phyloP scores from a whole-genome alignment of 164 flowering plant species.

The Echeveria elegans region DNA sequence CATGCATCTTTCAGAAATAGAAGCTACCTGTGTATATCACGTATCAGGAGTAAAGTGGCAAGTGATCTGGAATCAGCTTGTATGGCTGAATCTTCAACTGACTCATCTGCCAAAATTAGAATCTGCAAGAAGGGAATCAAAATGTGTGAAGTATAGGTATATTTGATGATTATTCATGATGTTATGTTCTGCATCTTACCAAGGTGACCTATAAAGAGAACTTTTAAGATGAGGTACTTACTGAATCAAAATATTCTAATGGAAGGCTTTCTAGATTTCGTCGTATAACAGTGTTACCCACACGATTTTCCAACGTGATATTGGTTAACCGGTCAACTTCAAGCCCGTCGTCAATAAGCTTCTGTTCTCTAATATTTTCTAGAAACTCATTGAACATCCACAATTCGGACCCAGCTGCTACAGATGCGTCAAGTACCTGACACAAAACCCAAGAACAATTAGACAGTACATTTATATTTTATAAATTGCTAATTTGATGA shows the following conservation, averaged over 20 bases:
- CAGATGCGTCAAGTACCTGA: conserved; percentile 74
- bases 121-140: conserved; percentile 34
- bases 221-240: conserved; percentile 21
- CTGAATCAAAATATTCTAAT: conserved; percentile 72
- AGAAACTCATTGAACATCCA: conserved; percentile 88
- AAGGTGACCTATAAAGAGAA: background rate
- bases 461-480: background rate
- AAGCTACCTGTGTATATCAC: conserved; percentile 59
- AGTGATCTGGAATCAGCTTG: conserved; percentile 93
- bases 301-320: conserved; percentile 54
- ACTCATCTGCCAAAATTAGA: conserved; percentile 78
- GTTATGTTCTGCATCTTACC: background rate
- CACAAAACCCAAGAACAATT: conserved; percentile 9
- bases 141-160: background rate
- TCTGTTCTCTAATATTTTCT: conserved; percentile 59
- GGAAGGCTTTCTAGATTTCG: conserved; percentile 84
- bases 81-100: conserved; percentile 82
- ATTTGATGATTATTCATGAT: background rate
- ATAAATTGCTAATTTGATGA: background rate
- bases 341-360: conserved; percentile 72
- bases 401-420: conserved; percentile 67
- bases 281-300: conserved; percentile 81
- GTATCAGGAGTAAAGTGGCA: conserved; percentile 68
- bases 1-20: too few relatives aligned
- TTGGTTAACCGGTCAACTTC: conserved; percentile 45